These are phyloP conservation scores for Trypanosoma grayi DNA, from an alignment of 208 protist genomes.

Conservation along the genomic window DNA sequence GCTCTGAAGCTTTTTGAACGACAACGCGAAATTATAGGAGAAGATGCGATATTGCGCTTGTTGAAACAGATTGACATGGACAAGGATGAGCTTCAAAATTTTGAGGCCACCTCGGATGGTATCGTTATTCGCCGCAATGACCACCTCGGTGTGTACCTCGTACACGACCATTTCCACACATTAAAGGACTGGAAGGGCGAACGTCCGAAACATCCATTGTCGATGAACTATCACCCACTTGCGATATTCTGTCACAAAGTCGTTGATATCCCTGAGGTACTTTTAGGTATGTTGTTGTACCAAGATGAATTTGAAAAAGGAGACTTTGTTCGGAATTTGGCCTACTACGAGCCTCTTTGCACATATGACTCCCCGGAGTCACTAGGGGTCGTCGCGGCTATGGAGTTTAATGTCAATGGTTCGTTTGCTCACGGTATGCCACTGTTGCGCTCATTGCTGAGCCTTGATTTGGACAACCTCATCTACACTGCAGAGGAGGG, in stretches of 20 bases:
- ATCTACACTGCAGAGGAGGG: slow-evolving; percentile 82
- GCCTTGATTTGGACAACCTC: slow-evolving; percentile 88
- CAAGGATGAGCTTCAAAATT: slow-evolving; percentile 53
- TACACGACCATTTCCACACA: slow-evolving; percentile 87
- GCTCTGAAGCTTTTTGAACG: slow-evolving; percentile 52
- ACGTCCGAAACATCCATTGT: slow-evolving; percentile 69
- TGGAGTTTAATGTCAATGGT: slow-evolving; percentile 57
- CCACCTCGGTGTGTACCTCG: slow-evolving; percentile 74
- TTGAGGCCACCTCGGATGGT: slow-evolving; percentile 42
- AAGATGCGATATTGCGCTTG: slow-evolving; percentile 38
- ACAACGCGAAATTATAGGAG: slow-evolving; percentile 47
- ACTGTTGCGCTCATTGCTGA: slow-evolving; percentile 62
- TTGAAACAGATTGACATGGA: slow-evolving; percentile 66
- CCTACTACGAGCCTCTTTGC: slow-evolving; percentile 83
- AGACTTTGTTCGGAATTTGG: slow-evolving; percentile 71
- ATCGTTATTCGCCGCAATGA: slow-evolving; percentile 68
- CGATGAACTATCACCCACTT: slow-evolving; percentile 90
- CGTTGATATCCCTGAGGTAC: slow-evolving; percentile 87
- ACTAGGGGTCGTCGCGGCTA: slow-evolving; percentile 67
- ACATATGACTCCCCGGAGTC: slow-evolving; percentile 83
- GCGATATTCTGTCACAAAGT: slow-evolving; percentile 84
- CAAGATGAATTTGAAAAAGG: slow-evolving; percentile 68
- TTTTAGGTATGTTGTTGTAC: slow-evolving; percentile 83
- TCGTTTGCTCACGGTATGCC: slow-evolving; percentile 74
- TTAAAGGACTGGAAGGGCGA: slow-evolving; percentile 66